Evolutionary conservation across 768 basidiomycete genomes (phyloP), one percentile per base, ranked within the genome.

Genomic region (Leccinum olivaceopallidum): DNA sequence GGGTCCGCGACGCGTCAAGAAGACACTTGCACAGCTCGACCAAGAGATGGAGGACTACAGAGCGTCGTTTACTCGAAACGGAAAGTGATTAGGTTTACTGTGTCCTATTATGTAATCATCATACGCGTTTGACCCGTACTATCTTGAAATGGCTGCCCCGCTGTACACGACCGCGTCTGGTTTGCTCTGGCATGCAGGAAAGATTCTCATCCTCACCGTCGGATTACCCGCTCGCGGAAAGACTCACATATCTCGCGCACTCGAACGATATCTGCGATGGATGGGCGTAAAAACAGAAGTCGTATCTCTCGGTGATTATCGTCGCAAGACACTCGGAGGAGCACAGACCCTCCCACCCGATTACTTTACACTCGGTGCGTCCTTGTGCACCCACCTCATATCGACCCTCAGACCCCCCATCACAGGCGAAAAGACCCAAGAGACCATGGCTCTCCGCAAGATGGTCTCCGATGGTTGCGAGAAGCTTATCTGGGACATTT

Each of bases 241-340:
- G 78, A 99, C 97, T 0, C 97, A 99, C 73, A 94, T 98, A 59
- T 96, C 95, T 1, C 85, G 95, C 42, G 89, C 96, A 7, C 82
- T 98, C 13, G 96, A 98, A 73, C 86, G 97, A n/a, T 99, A 99
- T 75, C 83, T 99, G 1, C 83, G 94, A 73, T 99, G 97, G 97
- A 92, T 94, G 75, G 97, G 97, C 32, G 92, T 99, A 57, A 98
- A 96, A 76, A 96, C 94, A 0, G 85, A 90, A 63, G 97, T 98
- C 57, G 88, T 98, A 58, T 95, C 94, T 6, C 80, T 99, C 10
- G 97, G 97, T 22, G 97, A 99, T 75, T 95, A 96, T 75, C 85
- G 97, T 51, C 78, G 97, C 56, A 93, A 94, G 80, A 85, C 87
- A 0, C 78, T 98, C 16, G 97, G 97, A 8, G 89, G 90, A 0